A percentile compares a stretch with the other conserved stretches of the same genome.
These are phyloP conservation scores for Teunomyces tritomae DNA, from an alignment of 805 yeast genomes.

Conservation along the genomic window DNA sequence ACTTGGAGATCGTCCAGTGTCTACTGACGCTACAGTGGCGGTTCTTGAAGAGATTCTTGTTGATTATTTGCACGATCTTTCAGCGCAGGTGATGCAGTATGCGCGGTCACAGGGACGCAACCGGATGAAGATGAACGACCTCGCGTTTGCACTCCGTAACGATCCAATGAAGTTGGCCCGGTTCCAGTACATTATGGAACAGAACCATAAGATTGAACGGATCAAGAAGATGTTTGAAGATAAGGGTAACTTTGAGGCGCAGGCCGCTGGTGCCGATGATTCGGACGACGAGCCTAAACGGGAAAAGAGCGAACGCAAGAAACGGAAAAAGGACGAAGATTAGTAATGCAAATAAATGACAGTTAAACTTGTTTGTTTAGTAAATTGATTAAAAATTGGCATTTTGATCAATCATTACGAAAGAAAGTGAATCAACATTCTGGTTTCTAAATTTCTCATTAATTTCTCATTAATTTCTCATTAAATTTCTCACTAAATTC, in stretches of 20 bases:
- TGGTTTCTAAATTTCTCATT: no score
- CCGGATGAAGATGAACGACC: constrained; percentile 41
- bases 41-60: constrained; percentile 38
- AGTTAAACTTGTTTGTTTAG: no score
- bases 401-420: no score
- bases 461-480: not conserved
- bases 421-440: no score
- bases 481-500: not conserved
- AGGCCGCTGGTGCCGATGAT: constrained; percentile 8
- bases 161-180: constrained; percentile 43
- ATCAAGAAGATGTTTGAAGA: constrained; percentile 43
- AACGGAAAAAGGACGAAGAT: constrained; percentile 17
- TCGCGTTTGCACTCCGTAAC: constrained; percentile 38
- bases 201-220: constrained; percentile 32
- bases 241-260: constrained; percentile 10
- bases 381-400: no score
- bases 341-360: not conserved
- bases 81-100: constrained; percentile 28
- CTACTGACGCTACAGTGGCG: constrained; percentile 36
- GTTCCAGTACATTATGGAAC: constrained; percentile 39
- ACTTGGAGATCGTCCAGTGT: constrained; percentile 41
- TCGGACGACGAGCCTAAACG: constrained; percentile 12
- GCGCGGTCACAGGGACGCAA: constrained; percentile 39
- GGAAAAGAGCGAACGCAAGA: constrained; percentile 10
- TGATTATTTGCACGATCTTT: constrained; percentile 36